Conservation (phyloP, 2,329 filamentous ascomycete species). For the Trichoderma pleuroti region DNA sequence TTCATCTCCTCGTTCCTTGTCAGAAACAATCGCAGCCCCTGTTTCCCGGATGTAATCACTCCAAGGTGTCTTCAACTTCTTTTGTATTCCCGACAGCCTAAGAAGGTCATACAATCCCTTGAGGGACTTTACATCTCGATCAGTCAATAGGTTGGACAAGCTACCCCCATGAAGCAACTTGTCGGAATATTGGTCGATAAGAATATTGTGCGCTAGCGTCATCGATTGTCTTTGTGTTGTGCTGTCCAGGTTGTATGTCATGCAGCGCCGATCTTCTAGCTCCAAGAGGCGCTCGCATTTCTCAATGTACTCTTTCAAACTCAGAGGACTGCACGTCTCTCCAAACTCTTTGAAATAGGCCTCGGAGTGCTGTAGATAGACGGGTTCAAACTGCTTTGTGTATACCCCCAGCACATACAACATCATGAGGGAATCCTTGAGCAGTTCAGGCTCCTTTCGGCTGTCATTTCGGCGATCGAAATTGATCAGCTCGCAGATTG, state of each 20-base stretch:
- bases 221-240: conserved; percentile 77
- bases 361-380: conserved; percentile 65
- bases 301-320: conserved; percentile 72
- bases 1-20: conserved; percentile 71
- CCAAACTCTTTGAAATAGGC: conserved; percentile 69
- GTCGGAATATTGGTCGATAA: conserved; percentile 66
- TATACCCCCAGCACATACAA: conserved; percentile 84
- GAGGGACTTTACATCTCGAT: conserved; percentile 66
- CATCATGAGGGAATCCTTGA: conserved; percentile 75
- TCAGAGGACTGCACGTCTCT: conserved; percentile 57
- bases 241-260: conserved; percentile 75
- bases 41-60: conserved; percentile 72
- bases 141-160: conserved; percentile 69
- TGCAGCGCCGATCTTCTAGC: conserved; percentile 71
- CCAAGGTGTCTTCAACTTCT: conserved; percentile 69
- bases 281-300: conserved; percentile 66
- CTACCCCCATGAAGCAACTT: conserved; percentile 64
- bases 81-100: conserved; percentile 65
- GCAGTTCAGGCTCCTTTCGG: conserved; percentile 59
- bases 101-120: conserved; percentile 76
- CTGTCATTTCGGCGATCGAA: conserved; percentile 61
- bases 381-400: conserved; percentile 71
- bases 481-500: conserved; percentile 73
- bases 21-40: conserved; percentile 74
- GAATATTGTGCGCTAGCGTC: conserved; percentile 64